Conservation (phyloP, 2,329 filamentous ascomycete species). For the Aureobasidium sp. region DNA sequence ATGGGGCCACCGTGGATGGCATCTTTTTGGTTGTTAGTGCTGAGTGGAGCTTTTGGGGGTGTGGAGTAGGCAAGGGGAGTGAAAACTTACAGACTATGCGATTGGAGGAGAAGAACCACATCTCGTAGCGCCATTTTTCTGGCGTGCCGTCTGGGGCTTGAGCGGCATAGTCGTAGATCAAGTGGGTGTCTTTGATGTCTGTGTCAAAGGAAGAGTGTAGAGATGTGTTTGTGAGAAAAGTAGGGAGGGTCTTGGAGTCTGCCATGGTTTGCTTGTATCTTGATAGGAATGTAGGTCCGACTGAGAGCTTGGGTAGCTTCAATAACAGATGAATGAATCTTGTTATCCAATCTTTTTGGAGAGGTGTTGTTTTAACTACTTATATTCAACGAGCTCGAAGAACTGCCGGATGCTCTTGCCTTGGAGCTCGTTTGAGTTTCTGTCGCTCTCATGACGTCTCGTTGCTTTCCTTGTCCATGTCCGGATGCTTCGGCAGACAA, state of each 20-base stretch:
- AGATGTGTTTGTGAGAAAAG: constrained; percentile 25
- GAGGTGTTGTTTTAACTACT: not conserved
- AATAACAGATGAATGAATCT: not conserved
- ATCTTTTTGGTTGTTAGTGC: constrained; percentile 29
- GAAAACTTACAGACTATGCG: constrained; percentile 33
- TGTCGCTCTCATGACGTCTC: not conserved
- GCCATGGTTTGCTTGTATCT: not conserved
- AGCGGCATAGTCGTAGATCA: constrained; percentile 52
- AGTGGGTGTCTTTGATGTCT: constrained; percentile 48
- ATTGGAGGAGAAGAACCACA: constrained; percentile 53
- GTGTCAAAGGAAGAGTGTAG: constrained; percentile 36
- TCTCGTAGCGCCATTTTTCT: constrained; percentile 55
- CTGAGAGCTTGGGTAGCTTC: not conserved
- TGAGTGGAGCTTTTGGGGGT: not conserved
- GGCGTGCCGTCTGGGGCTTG: constrained; percentile 41
- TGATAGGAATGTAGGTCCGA: not conserved
- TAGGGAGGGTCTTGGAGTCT: not conserved
- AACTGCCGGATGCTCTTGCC: not conserved
- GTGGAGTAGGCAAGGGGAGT: not conserved
- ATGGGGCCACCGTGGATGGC: constrained; percentile 55
- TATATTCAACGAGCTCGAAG: not conserved
- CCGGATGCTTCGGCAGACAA: not conserved
- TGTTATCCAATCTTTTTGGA: no score
- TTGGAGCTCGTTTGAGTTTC: not conserved
- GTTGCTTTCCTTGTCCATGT: not conserved